A percentile compares a stretch with the other conserved stretches of the same genome.
Conservation (phyloP, 208 protist genomes). For the Acanthamoeba castellanii region DNA sequence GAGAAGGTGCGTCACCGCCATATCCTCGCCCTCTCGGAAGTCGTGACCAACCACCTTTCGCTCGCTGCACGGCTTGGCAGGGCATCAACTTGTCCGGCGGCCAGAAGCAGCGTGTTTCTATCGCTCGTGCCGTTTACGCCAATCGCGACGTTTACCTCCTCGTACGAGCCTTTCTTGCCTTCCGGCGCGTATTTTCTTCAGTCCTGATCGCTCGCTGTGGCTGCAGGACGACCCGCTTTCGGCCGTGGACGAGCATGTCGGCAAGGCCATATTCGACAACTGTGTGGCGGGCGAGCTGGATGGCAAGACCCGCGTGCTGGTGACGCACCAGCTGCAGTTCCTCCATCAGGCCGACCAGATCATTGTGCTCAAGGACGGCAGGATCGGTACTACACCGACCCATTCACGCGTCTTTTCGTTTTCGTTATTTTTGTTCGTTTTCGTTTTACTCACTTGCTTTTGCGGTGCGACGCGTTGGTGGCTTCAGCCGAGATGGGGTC, state of each 20-base stretch:
- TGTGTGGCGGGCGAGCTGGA: constrained; percentile 87
- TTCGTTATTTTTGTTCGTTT: not conserved
- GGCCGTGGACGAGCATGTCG: constrained; percentile 90
- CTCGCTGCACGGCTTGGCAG: not conserved
- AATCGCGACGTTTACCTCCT: constrained; percentile 86
- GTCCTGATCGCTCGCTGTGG: not conserved
- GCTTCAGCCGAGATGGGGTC: constrained; percentile 52
- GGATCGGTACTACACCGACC: constrained; percentile 1
- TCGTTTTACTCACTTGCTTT: not conserved
- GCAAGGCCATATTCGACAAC: constrained; percentile 88
- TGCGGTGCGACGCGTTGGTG: no score
- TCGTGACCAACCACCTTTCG: no score
- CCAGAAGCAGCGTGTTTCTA: constrained; percentile 86
- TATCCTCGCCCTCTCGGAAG: constrained; percentile 79
- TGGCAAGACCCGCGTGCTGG: constrained; percentile 93
- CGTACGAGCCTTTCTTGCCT: not conserved
- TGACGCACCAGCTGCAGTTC: constrained; percentile 96
- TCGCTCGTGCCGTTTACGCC: constrained; percentile 88
- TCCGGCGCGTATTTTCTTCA: not conserved
- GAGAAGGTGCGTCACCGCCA: constrained; percentile 78
- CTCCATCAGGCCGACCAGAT: constrained; percentile 91
- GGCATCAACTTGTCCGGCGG: constrained; percentile 91
- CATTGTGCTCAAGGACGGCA: constrained; percentile 86
- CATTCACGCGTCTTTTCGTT: not conserved
- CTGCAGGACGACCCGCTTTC: constrained; percentile 87